Conservation (phyloP, 768 basidiomycete genomes). For the Baorangia bicolor region DNA sequence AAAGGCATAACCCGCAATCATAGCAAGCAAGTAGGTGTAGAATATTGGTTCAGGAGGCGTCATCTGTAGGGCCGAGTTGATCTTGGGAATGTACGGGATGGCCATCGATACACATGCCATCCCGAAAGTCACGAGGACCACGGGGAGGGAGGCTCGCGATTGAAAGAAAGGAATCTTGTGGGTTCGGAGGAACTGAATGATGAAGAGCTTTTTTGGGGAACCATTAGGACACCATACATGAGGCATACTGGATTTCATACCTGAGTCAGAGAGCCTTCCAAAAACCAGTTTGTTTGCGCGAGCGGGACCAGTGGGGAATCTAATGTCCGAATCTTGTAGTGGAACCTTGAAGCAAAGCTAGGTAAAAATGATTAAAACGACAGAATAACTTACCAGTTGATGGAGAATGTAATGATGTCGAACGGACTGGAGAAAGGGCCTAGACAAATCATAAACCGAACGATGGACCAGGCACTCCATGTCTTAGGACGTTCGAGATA, state of each 20-base stretch:
- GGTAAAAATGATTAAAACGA: background rate
- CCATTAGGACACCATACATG: background rate
- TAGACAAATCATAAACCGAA: slow-evolving; percentile 36
- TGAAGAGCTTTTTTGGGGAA: slow-evolving; percentile 24
- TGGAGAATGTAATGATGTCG: slow-evolving; percentile 30
- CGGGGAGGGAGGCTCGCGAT: slow-evolving; percentile 28
- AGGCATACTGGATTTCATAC: slow-evolving; percentile 12
- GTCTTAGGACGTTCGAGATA: slow-evolving; percentile 32
- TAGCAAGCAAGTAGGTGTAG: slow-evolving; percentile 26
- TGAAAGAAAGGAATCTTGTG: slow-evolving; percentile 33
- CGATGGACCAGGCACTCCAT: slow-evolving; percentile 35
- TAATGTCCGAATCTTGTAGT: slow-evolving; percentile 28
- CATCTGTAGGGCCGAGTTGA: slow-evolving; percentile 29
- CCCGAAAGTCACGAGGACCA: slow-evolving; percentile 31
- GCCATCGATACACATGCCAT: slow-evolving; percentile 33
- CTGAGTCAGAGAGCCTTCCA: slow-evolving; percentile 37
- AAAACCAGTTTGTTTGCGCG: slow-evolving; percentile 38
- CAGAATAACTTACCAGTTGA: slow-evolving; percentile 30
- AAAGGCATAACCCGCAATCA: slow-evolving; percentile 23
- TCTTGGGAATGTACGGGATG: slow-evolving; percentile 33
- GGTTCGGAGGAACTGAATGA: slow-evolving; percentile 34
- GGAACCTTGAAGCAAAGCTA: slow-evolving; percentile 23
- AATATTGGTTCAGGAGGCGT: slow-evolving; percentile 30
- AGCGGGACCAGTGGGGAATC: slow-evolving; percentile 31
- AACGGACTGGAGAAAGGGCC: slow-evolving; percentile 39